These are phyloP conservation scores for Parietaria judaica DNA, from an alignment of 306 rosid species.

Conservation along the genomic window DNA sequence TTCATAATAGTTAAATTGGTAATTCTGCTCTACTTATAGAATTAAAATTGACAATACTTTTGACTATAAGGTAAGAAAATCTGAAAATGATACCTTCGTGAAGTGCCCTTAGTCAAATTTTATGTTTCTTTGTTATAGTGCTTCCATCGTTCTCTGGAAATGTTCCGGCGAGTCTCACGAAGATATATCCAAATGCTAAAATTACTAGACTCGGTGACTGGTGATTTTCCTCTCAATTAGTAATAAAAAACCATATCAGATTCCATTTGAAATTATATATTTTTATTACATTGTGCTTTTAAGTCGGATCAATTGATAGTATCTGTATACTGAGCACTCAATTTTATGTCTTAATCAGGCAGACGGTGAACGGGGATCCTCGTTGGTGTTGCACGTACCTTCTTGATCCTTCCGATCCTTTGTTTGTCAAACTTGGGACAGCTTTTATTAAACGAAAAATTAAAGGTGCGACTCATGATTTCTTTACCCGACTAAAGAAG, in stretches of 20 bases:
- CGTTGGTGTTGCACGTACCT: conserved; percentile 94
- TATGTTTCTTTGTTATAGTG: conserved; percentile 43
- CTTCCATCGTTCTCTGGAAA: conserved; percentile 94
- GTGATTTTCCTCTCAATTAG: conserved; percentile 31
- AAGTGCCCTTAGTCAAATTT: conserved; percentile 5
- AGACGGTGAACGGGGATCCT: conserved; percentile 62
- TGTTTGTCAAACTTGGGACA: conserved; percentile 76
- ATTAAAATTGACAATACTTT: too few species aligned
- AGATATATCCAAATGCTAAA: conserved; percentile 69
- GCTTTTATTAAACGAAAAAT: conserved; percentile 73
- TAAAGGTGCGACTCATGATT: conserved; percentile 38
- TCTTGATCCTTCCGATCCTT: conserved; percentile 94
- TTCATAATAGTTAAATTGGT: neutral
- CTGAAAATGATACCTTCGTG: conserved; percentile 8
- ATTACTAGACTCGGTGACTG: conserved; percentile 93
- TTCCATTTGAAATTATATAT: neutral
- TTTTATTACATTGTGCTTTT: neutral
- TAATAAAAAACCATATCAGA: conserved; percentile 5
- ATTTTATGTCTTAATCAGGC: conserved; percentile 38
- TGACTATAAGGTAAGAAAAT: neutral
- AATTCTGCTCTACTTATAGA: neutral
- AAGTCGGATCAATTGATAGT: conserved; percentile 1
- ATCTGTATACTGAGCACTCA: conserved; percentile 18
- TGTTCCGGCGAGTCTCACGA: conserved; percentile 66
- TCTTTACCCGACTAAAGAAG: neutral